phyloP scores from a whole-genome alignment of 1,284 basidiomycete genomes.

The Lentinus polychrous region DNA sequence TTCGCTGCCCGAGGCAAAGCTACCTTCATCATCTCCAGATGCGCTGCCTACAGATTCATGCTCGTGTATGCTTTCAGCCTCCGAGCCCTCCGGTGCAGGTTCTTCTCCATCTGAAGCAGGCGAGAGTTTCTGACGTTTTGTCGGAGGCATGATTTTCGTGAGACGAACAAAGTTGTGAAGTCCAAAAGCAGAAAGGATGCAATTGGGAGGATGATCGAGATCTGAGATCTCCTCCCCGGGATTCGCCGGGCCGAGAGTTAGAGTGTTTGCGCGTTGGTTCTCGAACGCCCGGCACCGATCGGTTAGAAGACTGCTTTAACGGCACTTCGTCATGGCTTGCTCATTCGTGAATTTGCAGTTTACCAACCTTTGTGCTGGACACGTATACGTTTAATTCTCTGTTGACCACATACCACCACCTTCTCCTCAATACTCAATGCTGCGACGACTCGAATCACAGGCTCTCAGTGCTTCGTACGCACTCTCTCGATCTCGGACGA shows the following conservation, averaged over 20 bases:
- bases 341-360: neutral
- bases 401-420: neutral
- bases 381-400: neutral
- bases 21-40: slow-evolving; percentile 19
- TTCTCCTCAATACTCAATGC: slow-evolving; percentile 7
- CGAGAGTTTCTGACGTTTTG: slow-evolving; percentile 19
- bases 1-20: slow-evolving; percentile 20
- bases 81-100: slow-evolving; percentile 8
- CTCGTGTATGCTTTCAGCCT: slow-evolving; percentile 15
- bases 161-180: neutral
- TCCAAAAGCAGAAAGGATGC: too few species aligned
- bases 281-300: neutral
- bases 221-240: too few species aligned
- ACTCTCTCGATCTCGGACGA: neutral
- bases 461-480: neutral
- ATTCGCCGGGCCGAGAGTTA: too few species aligned
- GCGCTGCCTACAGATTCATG: slow-evolving; percentile 6
- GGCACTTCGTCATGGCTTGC: neutral
- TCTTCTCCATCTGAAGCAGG: slow-evolving; percentile 3
- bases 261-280: neutral
- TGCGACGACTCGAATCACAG: slow-evolving; percentile 8
- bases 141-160: slow-evolving; percentile 19
- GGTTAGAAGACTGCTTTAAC: neutral
- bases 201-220: neutral
- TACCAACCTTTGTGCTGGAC: neutral